Base-by-base conservation (phyloP, 768 basidiomycete species). In the Kwoniella sp. region DNA sequence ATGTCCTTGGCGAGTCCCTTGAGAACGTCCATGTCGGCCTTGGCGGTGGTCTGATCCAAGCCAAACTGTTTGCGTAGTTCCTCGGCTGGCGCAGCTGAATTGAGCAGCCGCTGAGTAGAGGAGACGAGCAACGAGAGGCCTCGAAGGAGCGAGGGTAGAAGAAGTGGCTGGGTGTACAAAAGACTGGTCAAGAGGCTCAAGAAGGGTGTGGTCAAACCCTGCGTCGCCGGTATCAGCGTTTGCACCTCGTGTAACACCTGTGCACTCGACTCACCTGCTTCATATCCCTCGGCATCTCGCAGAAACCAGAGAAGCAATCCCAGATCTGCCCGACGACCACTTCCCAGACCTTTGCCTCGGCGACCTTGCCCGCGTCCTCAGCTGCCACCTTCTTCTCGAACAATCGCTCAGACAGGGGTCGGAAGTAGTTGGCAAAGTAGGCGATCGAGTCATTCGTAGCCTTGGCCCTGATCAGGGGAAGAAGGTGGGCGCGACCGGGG, bases 301-400 rank as follows among this genome's bases (percentile, higher is more conserved):
- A 93, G 76, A 98, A 99, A 1, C 91, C 90, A 5, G 83, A 83
- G 33, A 98, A 80, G 22, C 92, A 88, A 22, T 83, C 79, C 95
- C 95, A 99, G 17, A 93, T 83, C 73, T 99, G 95, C 9, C 85
- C 84, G 20, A 96, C 84, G 38, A 98, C 80, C 10, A 93, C 90
- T 59, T 83, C 87, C 89, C 90, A 99, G 31, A 98, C 84, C 75
- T 98, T 99, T 12, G 86, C 87, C 73, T 98, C 91, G 0, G 87
- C 84, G 4, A 50, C 61, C 53, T 73, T 62, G 44, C 80, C 80
- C 0, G 60, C 85, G 6, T 79, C 76, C 58, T 88, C 87, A 0
- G 89, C 87, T 14, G 80, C 84, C 54, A 87, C 83, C 68, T 92
- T 87, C 31, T 88, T 76, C 65, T 89, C 82, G 67, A 98, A 99